A percentile compares a stretch with the other conserved stretches of the same genome.
Conservation (phyloP, 2,329 filamentous ascomycete species). For the Fusarium napiforme region DNA sequence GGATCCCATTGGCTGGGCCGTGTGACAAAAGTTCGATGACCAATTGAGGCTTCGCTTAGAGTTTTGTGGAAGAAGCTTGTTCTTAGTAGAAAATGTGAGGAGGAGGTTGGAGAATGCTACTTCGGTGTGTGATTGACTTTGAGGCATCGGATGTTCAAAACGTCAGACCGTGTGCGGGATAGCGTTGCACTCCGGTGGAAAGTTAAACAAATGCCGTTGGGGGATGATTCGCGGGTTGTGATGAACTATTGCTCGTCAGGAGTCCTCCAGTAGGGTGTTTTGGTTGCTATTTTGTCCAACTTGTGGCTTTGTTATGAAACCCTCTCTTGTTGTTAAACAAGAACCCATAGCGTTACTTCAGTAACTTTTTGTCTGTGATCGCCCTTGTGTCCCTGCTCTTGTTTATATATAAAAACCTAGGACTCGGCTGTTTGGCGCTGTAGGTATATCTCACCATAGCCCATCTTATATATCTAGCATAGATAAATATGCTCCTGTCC, state of each 20-base stretch:
- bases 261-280: too few species aligned
- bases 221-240: too few species aligned
- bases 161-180: fast-evolving
- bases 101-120: background rate
- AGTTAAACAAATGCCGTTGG: background rate
- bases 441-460: background rate
- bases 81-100: background rate
- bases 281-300: background rate
- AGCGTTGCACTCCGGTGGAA: background rate
- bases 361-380: fast-evolving
- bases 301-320: background rate
- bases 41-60: background rate
- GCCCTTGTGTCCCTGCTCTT: background rate
- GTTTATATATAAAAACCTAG: background rate
- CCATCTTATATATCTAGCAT: background rate
- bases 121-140: background rate
- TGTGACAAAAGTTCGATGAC: background rate
- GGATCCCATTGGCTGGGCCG: background rate
- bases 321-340: background rate
- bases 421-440: fast-evolving
- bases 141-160: background rate
- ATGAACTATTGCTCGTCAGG: background rate
- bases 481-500: background rate
- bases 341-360: fast-evolving
- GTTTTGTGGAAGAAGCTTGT: background rate